Evolutionary conservation across 129 eudicot genomes (phyloP).

Genomic region (Smallanthus sonchifolius): DNA sequence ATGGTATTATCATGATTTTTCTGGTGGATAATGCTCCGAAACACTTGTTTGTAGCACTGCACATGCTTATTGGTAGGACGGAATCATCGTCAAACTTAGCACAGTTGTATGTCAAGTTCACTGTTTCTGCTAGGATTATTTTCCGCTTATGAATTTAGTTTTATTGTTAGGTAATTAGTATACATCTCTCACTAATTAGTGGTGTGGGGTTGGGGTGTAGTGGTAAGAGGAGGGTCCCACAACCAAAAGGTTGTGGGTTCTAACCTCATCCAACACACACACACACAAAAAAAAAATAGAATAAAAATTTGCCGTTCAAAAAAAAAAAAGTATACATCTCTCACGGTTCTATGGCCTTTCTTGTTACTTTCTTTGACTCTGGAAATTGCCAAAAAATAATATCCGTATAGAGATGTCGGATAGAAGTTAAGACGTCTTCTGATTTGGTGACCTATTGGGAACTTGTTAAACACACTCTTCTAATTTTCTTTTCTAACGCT

Average conservation of each 20-base stretch:
- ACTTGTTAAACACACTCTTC: not conserved
- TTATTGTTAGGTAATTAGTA: not conserved
- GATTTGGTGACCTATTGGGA: not conserved
- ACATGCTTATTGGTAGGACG: not conserved
- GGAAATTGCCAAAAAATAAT: not conserved
- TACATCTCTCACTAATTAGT: not conserved
- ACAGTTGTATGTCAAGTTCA: not conserved
- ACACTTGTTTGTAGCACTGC: not conserved
- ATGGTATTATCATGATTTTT: not conserved
- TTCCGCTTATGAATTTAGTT: not conserved
- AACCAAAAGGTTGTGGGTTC: no score
- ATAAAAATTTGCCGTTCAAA: no score
- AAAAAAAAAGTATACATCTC: not conserved
- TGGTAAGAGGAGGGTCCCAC: no score
- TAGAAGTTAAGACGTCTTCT: not conserved
- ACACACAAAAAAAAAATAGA: no score
- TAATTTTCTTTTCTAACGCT: conserved; percentile 3
- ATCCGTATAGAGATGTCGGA: not conserved
- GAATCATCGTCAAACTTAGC: not conserved
- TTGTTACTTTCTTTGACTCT: conserved; percentile 12
- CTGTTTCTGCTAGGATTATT: conserved; percentile 6
- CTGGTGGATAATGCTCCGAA: not conserved
- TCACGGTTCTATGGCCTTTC: not conserved
- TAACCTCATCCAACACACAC: no score
- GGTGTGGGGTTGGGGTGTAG: no score